phyloP scores from a whole-genome alignment of 2,329 filamentous ascomycete species.

The Camillea tinctor region DNA sequence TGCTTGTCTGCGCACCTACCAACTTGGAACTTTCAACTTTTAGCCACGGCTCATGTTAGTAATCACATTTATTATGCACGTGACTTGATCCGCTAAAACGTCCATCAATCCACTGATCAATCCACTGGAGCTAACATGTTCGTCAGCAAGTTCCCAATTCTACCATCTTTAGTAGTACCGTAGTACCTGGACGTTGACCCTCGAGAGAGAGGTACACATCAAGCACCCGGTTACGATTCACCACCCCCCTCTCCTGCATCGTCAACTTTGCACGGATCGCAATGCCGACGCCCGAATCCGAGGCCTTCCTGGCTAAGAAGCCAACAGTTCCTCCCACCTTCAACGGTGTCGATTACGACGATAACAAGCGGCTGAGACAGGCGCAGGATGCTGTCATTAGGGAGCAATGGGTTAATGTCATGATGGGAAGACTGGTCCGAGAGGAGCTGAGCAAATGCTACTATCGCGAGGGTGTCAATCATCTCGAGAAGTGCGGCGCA shows the following conservation, averaged over 20 bases:
- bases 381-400: slow-evolving; percentile 80
- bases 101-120: too few relatives aligned
- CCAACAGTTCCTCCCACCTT: slow-evolving; percentile 79
- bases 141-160: background rate
- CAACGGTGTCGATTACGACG: slow-evolving; percentile 83
- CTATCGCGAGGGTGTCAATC: slow-evolving; percentile 79
- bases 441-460: slow-evolving; percentile 88
- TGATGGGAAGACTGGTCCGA: slow-evolving; percentile 81
- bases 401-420: slow-evolving; percentile 85
- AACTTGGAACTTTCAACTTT: too few relatives aligned
- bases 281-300: slow-evolving; percentile 84
- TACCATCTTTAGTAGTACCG: too few relatives aligned
- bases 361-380: slow-evolving; percentile 76
- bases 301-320: slow-evolving; percentile 79
- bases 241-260: too few relatives aligned
- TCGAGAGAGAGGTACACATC: background rate
- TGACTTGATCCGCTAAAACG: background rate
- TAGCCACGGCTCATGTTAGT: too few relatives aligned
- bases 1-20: too few relatives aligned
- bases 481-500: slow-evolving; percentile 81
- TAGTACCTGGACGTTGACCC: too few relatives aligned
- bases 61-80: too few relatives aligned
- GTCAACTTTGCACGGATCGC: too few relatives aligned
- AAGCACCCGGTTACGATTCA: too few relatives aligned
- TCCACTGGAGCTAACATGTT: background rate